These are phyloP conservation scores for Bacidia rubella DNA, from an alignment of 495 filamentous ascomycete genomes.

Conservation along the genomic window DNA sequence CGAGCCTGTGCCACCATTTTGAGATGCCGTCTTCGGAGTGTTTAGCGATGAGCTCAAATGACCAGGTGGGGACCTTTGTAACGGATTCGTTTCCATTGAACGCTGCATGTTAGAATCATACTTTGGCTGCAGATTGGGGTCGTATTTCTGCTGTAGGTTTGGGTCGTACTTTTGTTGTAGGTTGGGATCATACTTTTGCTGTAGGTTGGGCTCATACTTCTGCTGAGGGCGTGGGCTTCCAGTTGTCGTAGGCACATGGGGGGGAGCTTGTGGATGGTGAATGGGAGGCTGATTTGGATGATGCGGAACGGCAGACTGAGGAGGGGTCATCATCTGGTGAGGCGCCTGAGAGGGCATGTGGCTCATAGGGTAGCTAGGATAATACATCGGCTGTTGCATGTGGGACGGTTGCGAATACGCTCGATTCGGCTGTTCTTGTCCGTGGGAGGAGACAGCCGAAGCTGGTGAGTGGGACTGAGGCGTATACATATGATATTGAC, in stretches of 20 bases:
- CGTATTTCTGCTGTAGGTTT: neutral
- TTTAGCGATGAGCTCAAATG: constrained; percentile 33
- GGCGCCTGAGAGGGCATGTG: constrained; percentile 48
- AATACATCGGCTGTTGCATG: constrained; percentile 24
- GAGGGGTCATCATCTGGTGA: constrained; percentile 33
- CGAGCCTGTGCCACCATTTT: constrained; percentile 39
- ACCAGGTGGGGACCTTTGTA: constrained; percentile 37
- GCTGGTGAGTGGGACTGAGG: constrained; percentile 92
- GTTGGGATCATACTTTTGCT: constrained; percentile 16
- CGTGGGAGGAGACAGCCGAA: constrained; percentile 83
- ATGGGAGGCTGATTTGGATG: constrained; percentile 24
- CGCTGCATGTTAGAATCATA: constrained; percentile 31
- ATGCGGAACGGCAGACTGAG: constrained; percentile 25
- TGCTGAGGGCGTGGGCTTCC: constrained; percentile 47
- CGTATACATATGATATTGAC: constrained; percentile 80
- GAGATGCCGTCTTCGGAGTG: constrained; percentile 35
- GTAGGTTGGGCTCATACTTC: constrained; percentile 38
- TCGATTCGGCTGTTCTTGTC: constrained; percentile 73
- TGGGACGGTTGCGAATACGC: constrained; percentile 65
- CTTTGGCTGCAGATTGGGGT: constrained; percentile 34
- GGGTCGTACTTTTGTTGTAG: constrained; percentile 15
- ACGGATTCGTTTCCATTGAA: neutral
- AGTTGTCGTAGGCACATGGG: constrained; percentile 26
- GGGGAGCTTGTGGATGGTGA: constrained; percentile 28
- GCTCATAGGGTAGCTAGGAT: constrained; percentile 32